phyloP scores from a whole-genome alignment of 805 yeast genomes.

The Candida koratica region DNA sequence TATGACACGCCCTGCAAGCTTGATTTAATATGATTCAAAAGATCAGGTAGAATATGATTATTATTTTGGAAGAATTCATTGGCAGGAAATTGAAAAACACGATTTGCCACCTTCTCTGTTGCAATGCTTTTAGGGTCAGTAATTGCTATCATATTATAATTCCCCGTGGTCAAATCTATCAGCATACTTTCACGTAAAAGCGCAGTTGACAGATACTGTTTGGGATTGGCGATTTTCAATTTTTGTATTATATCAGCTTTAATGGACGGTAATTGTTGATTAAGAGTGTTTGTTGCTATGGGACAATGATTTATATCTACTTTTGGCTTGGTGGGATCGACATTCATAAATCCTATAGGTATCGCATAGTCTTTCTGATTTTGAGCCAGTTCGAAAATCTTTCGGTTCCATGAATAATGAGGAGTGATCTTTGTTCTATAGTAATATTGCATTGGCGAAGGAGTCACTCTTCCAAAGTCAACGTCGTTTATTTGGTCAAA shows the following conservation, averaged over 20 bases:
- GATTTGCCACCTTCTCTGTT: conserved; percentile 34
- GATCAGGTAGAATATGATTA: conserved; percentile 31
- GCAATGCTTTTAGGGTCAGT: conserved; percentile 25
- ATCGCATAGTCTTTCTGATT: conserved; percentile 1
- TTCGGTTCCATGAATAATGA: conserved; percentile 25
- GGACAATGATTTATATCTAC: conserved; percentile 37
- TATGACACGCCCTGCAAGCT: conserved; percentile 16
- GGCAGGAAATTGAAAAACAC: conserved; percentile 35
- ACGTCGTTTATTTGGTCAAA: conserved; percentile 5
- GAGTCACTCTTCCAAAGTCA: conserved; percentile 25
- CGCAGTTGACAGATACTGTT: conserved; percentile 13
- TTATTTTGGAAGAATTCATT: conserved; percentile 41
- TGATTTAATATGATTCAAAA: conserved; percentile 28
- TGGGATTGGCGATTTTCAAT: conserved; percentile 2
- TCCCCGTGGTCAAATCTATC: conserved; percentile 29
- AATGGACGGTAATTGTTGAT: conserved; percentile 19
- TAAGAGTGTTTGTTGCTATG: conserved; percentile 32
- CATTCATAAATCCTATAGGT: conserved; percentile 30
- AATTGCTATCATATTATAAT: conserved; percentile 22
- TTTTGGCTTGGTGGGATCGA: conserved; percentile 18
- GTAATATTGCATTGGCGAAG: conserved; percentile 35
- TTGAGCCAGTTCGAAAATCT: conserved; percentile 1
- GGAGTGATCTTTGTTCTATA: conserved; percentile 43
- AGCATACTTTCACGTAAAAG: conserved; percentile 33
- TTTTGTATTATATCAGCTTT: conserved; percentile 13